Evolutionary conservation across 768 basidiomycete species (phyloP).

Genomic region (Termitomyces sp.): DNA sequence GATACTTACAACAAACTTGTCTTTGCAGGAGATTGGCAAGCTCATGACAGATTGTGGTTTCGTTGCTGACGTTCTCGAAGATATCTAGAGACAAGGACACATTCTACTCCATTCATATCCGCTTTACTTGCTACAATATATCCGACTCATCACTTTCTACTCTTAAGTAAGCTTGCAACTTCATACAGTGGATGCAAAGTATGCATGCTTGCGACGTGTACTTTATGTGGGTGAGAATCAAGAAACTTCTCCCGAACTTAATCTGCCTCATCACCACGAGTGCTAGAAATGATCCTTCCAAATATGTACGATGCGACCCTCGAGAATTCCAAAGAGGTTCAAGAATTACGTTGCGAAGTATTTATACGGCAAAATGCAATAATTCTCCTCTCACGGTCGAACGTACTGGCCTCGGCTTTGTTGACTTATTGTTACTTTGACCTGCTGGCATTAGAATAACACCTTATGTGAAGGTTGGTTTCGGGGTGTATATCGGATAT

Average conservation of each 20-base stretch:
- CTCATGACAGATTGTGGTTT: constrained; percentile 5
- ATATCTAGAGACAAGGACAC: neutral
- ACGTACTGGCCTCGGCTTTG: neutral
- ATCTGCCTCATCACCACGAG: neutral
- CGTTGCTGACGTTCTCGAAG: neutral
- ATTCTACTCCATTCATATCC: neutral
- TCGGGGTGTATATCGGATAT: too few species aligned
- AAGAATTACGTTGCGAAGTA: neutral
- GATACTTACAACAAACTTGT: neutral
- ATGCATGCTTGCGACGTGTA: neutral
- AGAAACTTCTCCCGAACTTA: too few species aligned
- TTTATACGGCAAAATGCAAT: neutral
- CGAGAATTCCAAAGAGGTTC: neutral
- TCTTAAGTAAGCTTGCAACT: neutral
- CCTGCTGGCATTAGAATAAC: neutral
- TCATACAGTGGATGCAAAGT: neutral
- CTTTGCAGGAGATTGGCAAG: neutral
- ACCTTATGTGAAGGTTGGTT: neutral
- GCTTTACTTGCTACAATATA: neutral
- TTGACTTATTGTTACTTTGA: neutral
- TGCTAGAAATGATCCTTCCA: neutral
- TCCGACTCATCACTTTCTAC: neutral
- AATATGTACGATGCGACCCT: neutral
- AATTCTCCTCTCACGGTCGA: too few species aligned
- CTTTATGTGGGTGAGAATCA: too few species aligned